phyloP scores from a whole-genome alignment of 2,329 filamentous ascomycete species.

The Fusarium tupiense region DNA sequence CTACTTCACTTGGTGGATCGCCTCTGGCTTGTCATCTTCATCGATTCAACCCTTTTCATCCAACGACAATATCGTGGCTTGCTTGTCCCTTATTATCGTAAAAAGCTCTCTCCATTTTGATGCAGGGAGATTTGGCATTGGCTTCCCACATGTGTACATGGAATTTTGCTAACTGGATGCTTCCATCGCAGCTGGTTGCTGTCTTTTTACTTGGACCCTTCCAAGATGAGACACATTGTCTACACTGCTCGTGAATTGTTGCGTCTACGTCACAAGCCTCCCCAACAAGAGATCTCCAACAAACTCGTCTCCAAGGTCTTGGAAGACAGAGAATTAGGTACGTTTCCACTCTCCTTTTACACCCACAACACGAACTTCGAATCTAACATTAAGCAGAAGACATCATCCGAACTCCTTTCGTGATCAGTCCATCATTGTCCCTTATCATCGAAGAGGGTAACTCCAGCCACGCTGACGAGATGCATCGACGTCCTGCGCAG shows the following conservation, averaged over 20 bases:
- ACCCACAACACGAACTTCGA: not conserved
- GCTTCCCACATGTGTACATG: slow-evolving; percentile 43
- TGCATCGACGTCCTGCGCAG: slow-evolving; percentile 33
- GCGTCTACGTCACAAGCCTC: slow-evolving; percentile 43
- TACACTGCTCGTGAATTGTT: slow-evolving; percentile 60
- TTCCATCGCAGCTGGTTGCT: slow-evolving; percentile 43
- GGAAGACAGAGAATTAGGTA: slow-evolving; percentile 55
- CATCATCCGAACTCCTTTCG: slow-evolving; percentile 41
- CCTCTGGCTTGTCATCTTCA: not conserved
- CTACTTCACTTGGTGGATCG: not conserved
- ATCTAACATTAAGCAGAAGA: slow-evolving; percentile 40
- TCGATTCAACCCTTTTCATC: not conserved
- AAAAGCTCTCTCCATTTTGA: not conserved
- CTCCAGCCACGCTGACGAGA: slow-evolving; percentile 18
- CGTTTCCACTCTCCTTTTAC: slow-evolving; percentile 9
- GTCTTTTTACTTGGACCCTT: slow-evolving; percentile 52
- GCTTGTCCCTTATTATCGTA: not conserved
- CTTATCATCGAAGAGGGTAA: slow-evolving; percentile 46
- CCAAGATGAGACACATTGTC: slow-evolving; percentile 54
- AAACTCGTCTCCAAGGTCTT: slow-evolving; percentile 49
- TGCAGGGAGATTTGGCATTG: not conserved
- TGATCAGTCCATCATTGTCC: slow-evolving; percentile 35
- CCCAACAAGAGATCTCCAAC: slow-evolving; percentile 41
- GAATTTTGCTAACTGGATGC: slow-evolving; percentile 45
- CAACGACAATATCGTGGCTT: not conserved